phyloP scores from a whole-genome alignment of 257 asterid species.

The Solanum verrucosum region DNA sequence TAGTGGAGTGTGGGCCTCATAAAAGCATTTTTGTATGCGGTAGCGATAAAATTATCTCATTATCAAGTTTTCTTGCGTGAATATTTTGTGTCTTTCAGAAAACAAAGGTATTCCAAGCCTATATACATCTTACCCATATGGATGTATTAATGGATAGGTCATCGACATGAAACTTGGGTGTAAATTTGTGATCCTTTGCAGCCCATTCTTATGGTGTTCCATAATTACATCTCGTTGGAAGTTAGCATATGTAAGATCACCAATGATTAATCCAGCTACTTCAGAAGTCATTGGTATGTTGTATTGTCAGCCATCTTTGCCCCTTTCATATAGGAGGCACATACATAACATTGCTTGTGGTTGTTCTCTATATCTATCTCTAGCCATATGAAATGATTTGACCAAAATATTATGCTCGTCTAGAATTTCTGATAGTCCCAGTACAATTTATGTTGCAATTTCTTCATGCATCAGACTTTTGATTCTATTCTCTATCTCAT shows the following conservation, averaged over 20 bases:
- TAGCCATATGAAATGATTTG: neutral
- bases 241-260: neutral
- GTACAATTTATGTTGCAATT: neutral
- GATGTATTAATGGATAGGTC: too few relatives aligned
- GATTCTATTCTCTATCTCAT: neutral
- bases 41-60: too few relatives aligned
- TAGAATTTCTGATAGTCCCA: neutral
- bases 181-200: too few relatives aligned
- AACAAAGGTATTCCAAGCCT: too few relatives aligned
- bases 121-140: too few relatives aligned
- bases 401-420: neutral
- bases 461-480: neutral
- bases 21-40: too few relatives aligned
- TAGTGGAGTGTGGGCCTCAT: too few relatives aligned
- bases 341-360: neutral
- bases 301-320: neutral
- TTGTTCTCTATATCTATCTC: neutral
- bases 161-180: too few relatives aligned
- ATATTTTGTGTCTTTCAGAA: too few relatives aligned
- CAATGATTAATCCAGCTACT: neutral
- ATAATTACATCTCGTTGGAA: too few relatives aligned
- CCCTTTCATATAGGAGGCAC: neutral
- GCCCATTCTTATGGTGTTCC: too few relatives aligned
- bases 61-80: too few relatives aligned
- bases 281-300: neutral